Conservation (phyloP, 2,329 filamentous ascomycete species). For the Colletotrichum siamense region DNA sequence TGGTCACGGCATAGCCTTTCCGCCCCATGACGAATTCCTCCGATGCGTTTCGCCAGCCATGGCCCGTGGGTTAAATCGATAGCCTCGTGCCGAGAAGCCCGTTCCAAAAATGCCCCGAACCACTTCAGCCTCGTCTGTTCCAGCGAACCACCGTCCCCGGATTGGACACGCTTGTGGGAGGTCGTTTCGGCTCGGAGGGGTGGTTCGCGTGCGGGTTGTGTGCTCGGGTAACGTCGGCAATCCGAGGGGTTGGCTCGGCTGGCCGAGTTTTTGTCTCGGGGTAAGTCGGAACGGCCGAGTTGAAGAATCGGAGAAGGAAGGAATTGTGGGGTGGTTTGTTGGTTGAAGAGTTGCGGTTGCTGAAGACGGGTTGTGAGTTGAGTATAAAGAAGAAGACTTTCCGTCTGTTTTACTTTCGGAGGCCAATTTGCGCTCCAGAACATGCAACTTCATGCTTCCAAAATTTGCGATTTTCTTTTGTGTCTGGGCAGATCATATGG, state of each 20-base stretch:
- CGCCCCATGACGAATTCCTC: background rate
- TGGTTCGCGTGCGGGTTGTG: background rate
- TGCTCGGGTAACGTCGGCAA: constrained; percentile 15
- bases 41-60: background rate
- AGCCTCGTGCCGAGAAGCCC: background rate
- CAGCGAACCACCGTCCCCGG: background rate
- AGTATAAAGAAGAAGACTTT: background rate
- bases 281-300: background rate
- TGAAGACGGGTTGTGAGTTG: background rate
- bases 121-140: background rate
- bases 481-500: no score
- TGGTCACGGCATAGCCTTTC: background rate
- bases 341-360: background rate
- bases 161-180: background rate
- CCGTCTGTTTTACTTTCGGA: rapidly evolving
- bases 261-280: constrained; percentile 8
- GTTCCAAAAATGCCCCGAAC: background rate
- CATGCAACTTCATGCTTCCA: no score
- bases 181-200: constrained; percentile 10
- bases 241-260: constrained; percentile 10
- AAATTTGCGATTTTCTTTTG: no score
- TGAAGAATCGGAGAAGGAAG: background rate
- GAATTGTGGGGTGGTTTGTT: background rate
- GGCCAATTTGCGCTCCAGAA: no score
- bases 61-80: background rate